Base-by-base conservation (phyloP, 495 filamentous ascomycete genomes). In the Aspergillus avenaceus region DNA sequence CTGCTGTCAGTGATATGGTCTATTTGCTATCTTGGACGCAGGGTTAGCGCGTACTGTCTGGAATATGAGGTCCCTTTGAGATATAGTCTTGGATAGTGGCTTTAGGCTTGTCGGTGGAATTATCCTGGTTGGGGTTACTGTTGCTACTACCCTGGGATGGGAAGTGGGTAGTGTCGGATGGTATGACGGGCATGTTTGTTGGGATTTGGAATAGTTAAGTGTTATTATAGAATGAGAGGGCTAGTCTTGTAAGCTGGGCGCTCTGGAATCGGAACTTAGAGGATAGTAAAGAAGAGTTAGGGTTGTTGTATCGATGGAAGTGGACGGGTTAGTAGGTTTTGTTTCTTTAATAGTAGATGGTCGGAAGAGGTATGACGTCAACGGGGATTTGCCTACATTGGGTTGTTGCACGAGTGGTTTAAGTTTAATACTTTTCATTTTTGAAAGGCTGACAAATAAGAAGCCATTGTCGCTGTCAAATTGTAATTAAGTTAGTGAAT, bases 21-120 rank as follows among this genome's bases (percentile, higher is more conserved):
- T 38, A 18, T 18, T 8, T 28, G n/a, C 31, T 37, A 41, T 2
- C 22, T 23, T 8, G 14, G 32, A 21, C 23, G 21, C n/a, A 45
- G 24, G 25, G 25, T n/a, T 13, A 41, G 16, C 2, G 55, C 73
- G 49, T 38, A 78, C 73, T 63, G 11, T 69, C 63, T 18, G 73
- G 70, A 40, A 76, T 74, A 29, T 66, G 64, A 36, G 74, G 74
- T 6, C 73, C 74, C 53, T 77, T 77, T 4, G 67, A 72, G 13
- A 70, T 24, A 45, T 67, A 48, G 32, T 76, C 72, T 14, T 57
- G 26, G 1, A 62, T 60, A 6, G 59, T 57, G 13, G 74, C 63
- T 46, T 75, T 76, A 43, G 63, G 47, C 4, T 29, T 45, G 9
- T 58, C 58, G 24, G n/a, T n/a, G n/a, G n/a, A n/a, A n/a, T 70